A percentile compares a stretch with the other conserved stretches of the same genome.
phyloP scores from a whole-genome alignment of 805 yeast species.

The Starmerella sirachaensis region DNA sequence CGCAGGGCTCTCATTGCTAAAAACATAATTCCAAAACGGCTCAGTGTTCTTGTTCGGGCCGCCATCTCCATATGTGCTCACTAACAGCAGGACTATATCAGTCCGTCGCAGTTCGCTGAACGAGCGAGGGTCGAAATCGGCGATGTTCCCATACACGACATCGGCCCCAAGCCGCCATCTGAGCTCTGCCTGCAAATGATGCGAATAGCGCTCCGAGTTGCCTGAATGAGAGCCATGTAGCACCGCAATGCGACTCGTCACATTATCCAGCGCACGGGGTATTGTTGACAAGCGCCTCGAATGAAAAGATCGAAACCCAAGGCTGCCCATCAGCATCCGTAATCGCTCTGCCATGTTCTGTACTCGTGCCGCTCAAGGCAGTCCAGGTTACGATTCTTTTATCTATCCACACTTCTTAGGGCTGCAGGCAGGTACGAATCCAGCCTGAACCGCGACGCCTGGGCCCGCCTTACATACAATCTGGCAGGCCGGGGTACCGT shows the following conservation, averaged over 20 bases:
- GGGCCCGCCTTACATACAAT: too few relatives aligned
- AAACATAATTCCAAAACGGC: conserved; percentile 31
- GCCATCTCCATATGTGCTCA: conserved; percentile 83
- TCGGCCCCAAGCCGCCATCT: conserved; percentile 56
- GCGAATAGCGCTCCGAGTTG: conserved; percentile 78
- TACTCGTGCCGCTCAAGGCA: too few relatives aligned
- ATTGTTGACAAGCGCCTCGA: too few relatives aligned
- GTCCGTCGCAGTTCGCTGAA: conserved; percentile 42
- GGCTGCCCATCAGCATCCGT: too few relatives aligned
- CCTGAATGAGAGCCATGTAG: conserved; percentile 82
- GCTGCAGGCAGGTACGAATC: too few relatives aligned
- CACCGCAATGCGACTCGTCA: conserved; percentile 33
- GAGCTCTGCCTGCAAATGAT: conserved; percentile 64
- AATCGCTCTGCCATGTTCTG: too few relatives aligned
- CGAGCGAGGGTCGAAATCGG: conserved; percentile 59
- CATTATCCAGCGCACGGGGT: background rate
- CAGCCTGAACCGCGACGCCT: too few relatives aligned
- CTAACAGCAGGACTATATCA: conserved; percentile 44
- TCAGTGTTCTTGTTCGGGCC: conserved; percentile 72
- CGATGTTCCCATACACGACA: conserved; percentile 57
- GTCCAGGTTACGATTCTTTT: too few relatives aligned
- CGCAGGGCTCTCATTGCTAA: conserved; percentile 29
- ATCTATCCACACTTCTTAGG: too few relatives aligned
- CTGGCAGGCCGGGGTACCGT: too few relatives aligned
- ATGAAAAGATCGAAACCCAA: too few relatives aligned